Evolutionary conservation across 441 rosid genomes (phyloP).

Genomic region (Syzygium malaccense): DNA sequence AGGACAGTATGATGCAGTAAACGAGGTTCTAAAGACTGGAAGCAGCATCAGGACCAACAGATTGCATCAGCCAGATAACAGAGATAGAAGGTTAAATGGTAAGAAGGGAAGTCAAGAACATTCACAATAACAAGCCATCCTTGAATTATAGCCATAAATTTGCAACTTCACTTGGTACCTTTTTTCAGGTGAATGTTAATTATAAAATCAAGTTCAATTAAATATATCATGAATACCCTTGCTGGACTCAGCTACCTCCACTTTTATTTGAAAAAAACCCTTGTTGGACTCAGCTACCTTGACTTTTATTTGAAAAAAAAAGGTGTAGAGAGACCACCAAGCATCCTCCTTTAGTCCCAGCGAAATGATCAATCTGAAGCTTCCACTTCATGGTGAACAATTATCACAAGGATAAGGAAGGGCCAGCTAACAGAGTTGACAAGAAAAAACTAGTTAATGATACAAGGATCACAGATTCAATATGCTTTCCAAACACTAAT

Average conservation of each 20-base stretch:
- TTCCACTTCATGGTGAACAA: neutral
- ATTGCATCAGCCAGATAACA: neutral
- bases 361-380: neutral
- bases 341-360: neutral
- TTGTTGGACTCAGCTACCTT: neutral
- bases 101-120: neutral
- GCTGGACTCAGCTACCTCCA: neutral
- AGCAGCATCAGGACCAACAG: neutral
- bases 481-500: neutral
- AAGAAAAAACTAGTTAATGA: neutral
- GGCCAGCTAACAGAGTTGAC: neutral
- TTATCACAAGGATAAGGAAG: neutral
- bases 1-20: neutral
- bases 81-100: neutral
- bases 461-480: neutral
- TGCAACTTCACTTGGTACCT: neutral
- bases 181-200: neutral
- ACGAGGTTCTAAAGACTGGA: neutral
- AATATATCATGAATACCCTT: neutral
- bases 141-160: neutral
- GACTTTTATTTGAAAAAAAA: neutral
- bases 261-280: neutral
- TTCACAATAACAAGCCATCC: neutral
- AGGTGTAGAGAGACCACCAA: neutral
- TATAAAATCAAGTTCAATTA: neutral